Percentiles rank a stretch among this genome's conserved stretches.
Evolutionary conservation across 257 asterid species (phyloP).

Genomic region (Echites panduratus): DNA sequence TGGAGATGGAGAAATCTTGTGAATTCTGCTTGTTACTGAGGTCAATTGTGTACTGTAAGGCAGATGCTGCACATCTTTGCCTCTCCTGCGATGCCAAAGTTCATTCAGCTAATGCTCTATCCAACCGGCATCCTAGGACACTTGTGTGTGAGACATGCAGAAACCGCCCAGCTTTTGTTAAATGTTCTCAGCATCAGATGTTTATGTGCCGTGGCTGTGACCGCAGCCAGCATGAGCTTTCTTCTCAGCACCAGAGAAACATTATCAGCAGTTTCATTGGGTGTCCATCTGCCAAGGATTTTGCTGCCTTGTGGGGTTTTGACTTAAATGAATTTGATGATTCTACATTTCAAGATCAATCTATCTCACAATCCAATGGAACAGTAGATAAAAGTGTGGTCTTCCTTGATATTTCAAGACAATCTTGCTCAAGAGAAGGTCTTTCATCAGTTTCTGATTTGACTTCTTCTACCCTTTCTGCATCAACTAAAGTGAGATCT

Average conservation of each 20-base stretch:
- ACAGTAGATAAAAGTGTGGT: constrained; percentile 10
- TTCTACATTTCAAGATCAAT: constrained; percentile 12
- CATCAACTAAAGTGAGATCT: constrained; percentile 30
- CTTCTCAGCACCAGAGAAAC: constrained; percentile 44
- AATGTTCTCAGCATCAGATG: constrained; percentile 47
- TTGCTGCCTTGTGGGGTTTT: constrained; percentile 69
- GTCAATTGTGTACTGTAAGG: constrained; percentile 71
- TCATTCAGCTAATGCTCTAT: constrained; percentile 88
- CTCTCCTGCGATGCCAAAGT: constrained; percentile 77
- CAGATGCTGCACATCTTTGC: constrained; percentile 90
- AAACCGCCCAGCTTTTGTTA: constrained; percentile 37
- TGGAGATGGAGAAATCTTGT: constrained; percentile 56
- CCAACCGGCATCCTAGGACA: constrained; percentile 65
- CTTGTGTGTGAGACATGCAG: constrained; percentile 63
- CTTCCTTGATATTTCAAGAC: constrained; percentile 9
- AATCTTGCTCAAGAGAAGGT: constrained; percentile 15
- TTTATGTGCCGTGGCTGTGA: constrained; percentile 76
- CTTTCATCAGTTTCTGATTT: constrained; percentile 20
- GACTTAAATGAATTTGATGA: constrained; percentile 30
- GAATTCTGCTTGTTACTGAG: constrained; percentile 58
- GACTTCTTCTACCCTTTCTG: constrained; percentile 14
- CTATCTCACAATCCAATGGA: constrained; percentile 10
- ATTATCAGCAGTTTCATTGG: constrained; percentile 49
- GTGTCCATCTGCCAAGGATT: constrained; percentile 78
- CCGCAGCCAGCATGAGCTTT: constrained; percentile 26